Conservation (phyloP, 2,329 filamentous ascomycete species). For the Ilyonectria robusta region DNA sequence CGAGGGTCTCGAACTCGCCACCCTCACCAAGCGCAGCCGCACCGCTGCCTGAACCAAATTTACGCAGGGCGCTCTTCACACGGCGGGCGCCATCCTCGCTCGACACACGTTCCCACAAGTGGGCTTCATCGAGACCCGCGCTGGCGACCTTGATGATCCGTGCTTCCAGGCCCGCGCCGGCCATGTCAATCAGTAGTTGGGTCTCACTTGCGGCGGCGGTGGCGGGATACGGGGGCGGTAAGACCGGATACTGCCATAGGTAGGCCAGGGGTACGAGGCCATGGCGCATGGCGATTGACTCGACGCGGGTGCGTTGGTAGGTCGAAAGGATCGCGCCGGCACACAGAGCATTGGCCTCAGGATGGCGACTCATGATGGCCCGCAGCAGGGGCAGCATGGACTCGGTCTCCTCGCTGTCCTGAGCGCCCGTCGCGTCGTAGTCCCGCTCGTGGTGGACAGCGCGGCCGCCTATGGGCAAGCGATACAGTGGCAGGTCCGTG, state of each 20-base stretch:
- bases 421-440: conserved; percentile 65
- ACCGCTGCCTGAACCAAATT: conserved; percentile 78
- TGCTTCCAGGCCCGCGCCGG: conserved; percentile 82
- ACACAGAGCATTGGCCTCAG: conserved; percentile 86
- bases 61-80: conserved; percentile 68
- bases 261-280: conserved; percentile 87
- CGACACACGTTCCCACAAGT: conserved; percentile 86
- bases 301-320: conserved; percentile 96
- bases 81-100: conserved; percentile 63
- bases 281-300: conserved; percentile 89
- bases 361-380: conserved; percentile 77
- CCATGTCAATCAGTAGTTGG: conserved; percentile 86
- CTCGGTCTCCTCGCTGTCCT: conserved; percentile 85
- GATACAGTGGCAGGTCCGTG: conserved; percentile 86
- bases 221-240: conserved; percentile 66
- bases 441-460: conserved; percentile 80
- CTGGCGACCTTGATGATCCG: conserved; percentile 95
- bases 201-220: conserved; percentile 58
- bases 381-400: conserved; percentile 83
- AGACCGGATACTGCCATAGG: conserved; percentile 89
- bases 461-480: conserved; percentile 80
- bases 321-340: conserved; percentile 95
- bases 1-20: conserved; percentile 95
- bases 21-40: conserved; percentile 87
- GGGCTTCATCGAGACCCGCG: conserved; percentile 84